Conservation (phyloP, 352 stramenopile genomes). For the Pythium sukuiense region DNA sequence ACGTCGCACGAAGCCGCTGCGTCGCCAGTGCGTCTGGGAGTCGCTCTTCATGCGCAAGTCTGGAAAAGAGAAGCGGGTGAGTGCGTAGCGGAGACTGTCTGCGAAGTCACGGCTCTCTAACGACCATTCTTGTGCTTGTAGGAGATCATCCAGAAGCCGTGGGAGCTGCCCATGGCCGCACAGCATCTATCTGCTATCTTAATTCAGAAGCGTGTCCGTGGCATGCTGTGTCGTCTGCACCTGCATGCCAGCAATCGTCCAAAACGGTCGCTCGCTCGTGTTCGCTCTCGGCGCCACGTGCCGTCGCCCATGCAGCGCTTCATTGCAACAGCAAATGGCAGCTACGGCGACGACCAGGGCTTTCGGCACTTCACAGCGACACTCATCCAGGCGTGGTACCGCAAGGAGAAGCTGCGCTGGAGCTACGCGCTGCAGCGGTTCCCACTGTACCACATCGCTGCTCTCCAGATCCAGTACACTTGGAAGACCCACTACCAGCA, state of each 20-base stretch:
- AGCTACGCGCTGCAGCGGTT: constrained; percentile 50
- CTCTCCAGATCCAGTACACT: constrained; percentile 79
- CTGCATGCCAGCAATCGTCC: not conserved
- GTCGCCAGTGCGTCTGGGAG: constrained; percentile 46
- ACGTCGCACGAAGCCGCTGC: constrained; percentile 33
- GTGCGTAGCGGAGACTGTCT: not conserved
- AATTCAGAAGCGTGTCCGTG: constrained; percentile 73
- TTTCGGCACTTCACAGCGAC: constrained; percentile 66
- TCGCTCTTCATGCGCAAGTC: constrained; percentile 85
- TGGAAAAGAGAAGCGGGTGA: constrained; percentile 53
- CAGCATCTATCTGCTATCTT: constrained; percentile 75
- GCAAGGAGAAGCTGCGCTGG: constrained; percentile 50
- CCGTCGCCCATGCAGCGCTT: constrained; percentile 77
- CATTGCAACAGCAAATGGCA: constrained; percentile 42
- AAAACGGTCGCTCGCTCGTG: constrained; percentile 1
- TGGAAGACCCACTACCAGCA: constrained; percentile 62
- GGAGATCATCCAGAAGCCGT: constrained; percentile 67
- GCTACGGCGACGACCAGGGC: constrained; percentile 52
- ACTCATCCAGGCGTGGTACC: constrained; percentile 69
- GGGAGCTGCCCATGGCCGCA: constrained; percentile 81
- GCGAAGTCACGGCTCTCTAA: not conserved
- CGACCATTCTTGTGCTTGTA: constrained; percentile 17
- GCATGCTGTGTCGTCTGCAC: constrained; percentile 53
- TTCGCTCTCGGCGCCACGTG: constrained; percentile 5
- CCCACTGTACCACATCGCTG: constrained; percentile 83